These are phyloP conservation scores for Aspergillus arachidicola DNA, from an alignment of 2,329 filamentous ascomycete species.

Conservation along the genomic window DNA sequence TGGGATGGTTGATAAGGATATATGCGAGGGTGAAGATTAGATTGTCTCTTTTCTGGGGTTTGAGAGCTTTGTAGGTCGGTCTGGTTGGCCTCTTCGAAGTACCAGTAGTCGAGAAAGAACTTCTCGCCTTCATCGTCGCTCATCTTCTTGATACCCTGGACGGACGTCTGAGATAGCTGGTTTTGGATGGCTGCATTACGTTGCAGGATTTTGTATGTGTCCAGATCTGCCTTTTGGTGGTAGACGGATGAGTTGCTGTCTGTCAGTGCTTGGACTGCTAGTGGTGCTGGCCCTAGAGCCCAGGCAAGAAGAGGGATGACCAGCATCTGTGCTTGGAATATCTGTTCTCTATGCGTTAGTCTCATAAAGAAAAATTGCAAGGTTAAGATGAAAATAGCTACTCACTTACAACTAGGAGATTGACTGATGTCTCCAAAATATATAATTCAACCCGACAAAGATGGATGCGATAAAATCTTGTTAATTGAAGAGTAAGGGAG, in stretches of 20 bases:
- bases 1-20: conserved; percentile 18
- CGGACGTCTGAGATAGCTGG: conserved; percentile 29
- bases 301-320: not conserved
- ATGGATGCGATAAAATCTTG: not conserved
- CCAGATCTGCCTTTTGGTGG: not conserved
- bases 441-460: not conserved
- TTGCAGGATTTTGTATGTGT: conserved; percentile 12
- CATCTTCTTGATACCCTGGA: conserved; percentile 42
- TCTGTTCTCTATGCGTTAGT: not conserved
- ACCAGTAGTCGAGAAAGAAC: conserved; percentile 52
- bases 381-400: not conserved
- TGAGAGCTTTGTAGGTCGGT: conserved; percentile 9
- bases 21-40: conserved; percentile 15
- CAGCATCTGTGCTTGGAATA: not conserved
- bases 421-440: not conserved
- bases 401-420: not conserved
- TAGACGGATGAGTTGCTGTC: not conserved
- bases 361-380: not conserved
- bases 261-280: not conserved
- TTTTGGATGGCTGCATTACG: conserved; percentile 34
- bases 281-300: not conserved
- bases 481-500: not conserved
- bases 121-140: conserved; percentile 50
- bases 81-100: conserved; percentile 30
- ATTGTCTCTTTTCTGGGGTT: conserved; percentile 5